phyloP scores from a whole-genome alignment of 768 basidiomycete species.

The Galerina marginata region DNA sequence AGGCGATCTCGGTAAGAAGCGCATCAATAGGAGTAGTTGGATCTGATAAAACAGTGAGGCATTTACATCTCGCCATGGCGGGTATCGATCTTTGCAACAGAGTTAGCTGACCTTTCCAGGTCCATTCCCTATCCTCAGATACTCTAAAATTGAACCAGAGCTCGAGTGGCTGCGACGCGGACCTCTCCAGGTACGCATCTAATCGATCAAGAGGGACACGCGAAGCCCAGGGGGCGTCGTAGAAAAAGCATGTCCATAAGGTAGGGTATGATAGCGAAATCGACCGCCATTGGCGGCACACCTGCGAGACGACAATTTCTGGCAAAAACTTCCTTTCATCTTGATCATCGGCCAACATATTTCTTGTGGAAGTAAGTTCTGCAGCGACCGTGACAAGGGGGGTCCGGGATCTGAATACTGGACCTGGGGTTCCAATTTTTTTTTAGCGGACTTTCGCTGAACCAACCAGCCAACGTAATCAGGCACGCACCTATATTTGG shows the following conservation, averaged over 20 bases:
- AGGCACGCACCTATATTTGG: too few species aligned
- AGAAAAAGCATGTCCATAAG: conserved; percentile 25
- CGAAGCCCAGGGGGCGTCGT: conserved; percentile 2
- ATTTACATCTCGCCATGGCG: conserved; percentile 21
- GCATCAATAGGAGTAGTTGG: not conserved
- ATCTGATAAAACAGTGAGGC: conserved; percentile 19
- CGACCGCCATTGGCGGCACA: conserved; percentile 27
- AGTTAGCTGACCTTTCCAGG: conserved; percentile 1
- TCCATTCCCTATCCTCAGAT: not conserved
- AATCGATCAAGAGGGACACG: conserved; percentile 21
- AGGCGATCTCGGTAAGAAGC: not conserved
- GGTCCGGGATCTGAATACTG: too few species aligned
- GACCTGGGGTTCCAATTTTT: too few species aligned
- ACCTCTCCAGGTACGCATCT: conserved; percentile 24
- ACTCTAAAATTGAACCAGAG: conserved; percentile 24
- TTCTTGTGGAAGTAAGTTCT: not conserved
- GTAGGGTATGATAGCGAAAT: conserved; percentile 19
- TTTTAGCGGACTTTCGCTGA: too few species aligned
- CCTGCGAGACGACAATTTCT: conserved; percentile 28
- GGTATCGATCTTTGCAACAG: conserved; percentile 14
- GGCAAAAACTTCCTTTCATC: not conserved
- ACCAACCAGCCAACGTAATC: too few species aligned
- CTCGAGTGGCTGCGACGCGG: conserved; percentile 16
- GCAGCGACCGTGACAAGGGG: not conserved
- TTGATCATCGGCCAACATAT: not conserved